Evolutionary conservation across 345 rosid species (phyloP).

Genomic region (Cardiospermum halicacabum): DNA sequence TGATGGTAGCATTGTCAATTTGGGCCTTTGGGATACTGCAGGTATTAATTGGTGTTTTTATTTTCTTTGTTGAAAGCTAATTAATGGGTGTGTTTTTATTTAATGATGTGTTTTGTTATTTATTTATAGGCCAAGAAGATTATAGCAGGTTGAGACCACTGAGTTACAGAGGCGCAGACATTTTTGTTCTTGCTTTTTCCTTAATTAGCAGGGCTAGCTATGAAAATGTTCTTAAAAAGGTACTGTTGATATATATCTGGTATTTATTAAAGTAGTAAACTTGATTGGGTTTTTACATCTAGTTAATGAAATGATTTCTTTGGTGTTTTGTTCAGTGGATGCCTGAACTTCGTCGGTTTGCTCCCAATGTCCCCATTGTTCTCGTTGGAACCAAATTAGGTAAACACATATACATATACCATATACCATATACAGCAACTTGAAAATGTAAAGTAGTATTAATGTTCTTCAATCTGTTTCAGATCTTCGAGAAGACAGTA

Average conservation of each 20-base stretch:
- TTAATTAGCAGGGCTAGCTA: constrained; percentile 92
- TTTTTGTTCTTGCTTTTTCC: constrained; percentile 89
- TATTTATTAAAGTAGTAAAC: no score
- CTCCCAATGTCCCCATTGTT: constrained; percentile 91
- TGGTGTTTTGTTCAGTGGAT: constrained; percentile 64
- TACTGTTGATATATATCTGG: no score
- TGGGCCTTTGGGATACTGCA: constrained; percentile 99
- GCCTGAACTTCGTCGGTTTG: constrained; percentile 96
- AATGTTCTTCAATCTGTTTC: constrained; percentile 6
- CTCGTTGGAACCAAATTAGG: constrained; percentile 98
- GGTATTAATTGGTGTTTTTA: constrained; percentile 38
- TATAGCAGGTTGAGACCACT: constrained; percentile 96
- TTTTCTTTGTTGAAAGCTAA: background rate
- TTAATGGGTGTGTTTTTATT: no score
- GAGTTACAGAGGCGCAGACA: constrained; percentile 97
- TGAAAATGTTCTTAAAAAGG: constrained; percentile 97
- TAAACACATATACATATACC: no score
- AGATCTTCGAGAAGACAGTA: constrained; percentile 87
- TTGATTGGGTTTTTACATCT: background rate
- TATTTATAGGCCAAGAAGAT: constrained; percentile 84
- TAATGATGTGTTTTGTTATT: constrained; percentile 8
- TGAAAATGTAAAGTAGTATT: background rate
- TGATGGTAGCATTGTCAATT: constrained; percentile 84
- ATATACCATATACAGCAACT: no score
- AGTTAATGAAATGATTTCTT: constrained; percentile 11